Base-by-base conservation (phyloP, 2,329 filamentous ascomycete species). In the Stylonectria norvegica region DNA sequence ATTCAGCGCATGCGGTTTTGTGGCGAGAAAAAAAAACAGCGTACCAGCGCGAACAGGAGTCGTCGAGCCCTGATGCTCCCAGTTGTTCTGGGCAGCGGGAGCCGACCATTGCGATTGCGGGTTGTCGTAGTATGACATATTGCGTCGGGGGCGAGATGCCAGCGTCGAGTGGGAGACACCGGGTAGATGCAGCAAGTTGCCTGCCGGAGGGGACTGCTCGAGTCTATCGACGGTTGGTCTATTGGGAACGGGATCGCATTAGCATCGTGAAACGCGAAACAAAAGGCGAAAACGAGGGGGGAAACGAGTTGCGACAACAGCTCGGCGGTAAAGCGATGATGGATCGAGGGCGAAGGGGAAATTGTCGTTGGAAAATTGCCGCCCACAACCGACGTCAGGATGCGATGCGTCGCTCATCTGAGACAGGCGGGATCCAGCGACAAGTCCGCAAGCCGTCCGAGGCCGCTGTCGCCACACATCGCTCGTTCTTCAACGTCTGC, bases 121-220 rank as follows among this genome's bases (percentile, higher is more conserved):
- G 53, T 69, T 69, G 47, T 70, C 67, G 64, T 70, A 70, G 58
- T 70, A 70, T 55, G 67, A 70, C 67, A 70, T 70, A 56, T 42
- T 59, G 49, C 25, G 29, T 34, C 27, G 23, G 8, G 16, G 40
- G 14, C 18, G 17, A 39, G 36, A 42, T 40, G 47, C 35, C 42
- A 35, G 37, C 29, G 16, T 49, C 34, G 36, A 35, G 38, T 49
- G 38, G 38, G 17, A 33, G 43, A 49, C 47, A 47, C 34, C 51
- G 48, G 48, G 45, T 50, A 34, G 36, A 35, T 31, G 34, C n/a
- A 23, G 33, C 34, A 44, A 18, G 33, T 31, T 29, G 33, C 46
- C 38, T 28, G 27, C 20, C 40, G 30, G 33, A 25, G 39, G 36
- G 15, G 34, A 40, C 33, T 43, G 25, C 34, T 49, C 16, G 43